phyloP scores from a whole-genome alignment of 495 filamentous ascomycete genomes.

The Penicillium angulare region DNA sequence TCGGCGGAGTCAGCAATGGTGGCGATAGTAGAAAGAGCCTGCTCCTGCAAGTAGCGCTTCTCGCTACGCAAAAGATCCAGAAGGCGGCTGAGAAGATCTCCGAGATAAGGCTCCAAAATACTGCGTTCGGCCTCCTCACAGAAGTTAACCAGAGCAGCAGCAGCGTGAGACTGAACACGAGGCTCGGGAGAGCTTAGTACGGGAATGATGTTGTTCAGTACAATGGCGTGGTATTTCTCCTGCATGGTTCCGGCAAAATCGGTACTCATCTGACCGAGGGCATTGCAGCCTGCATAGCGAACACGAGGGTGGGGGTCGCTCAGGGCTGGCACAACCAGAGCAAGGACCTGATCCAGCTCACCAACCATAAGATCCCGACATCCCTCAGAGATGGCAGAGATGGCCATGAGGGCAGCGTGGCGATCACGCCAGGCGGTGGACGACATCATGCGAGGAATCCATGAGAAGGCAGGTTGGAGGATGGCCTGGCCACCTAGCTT shows the following conservation, averaged over 20 bases:
- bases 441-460: conserved; percentile 97
- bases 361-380: conserved; percentile 95
- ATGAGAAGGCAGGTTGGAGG: conserved; percentile 89
- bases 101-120: conserved; percentile 90
- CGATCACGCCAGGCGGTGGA: conserved; percentile 93
- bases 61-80: conserved; percentile 81
- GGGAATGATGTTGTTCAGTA: conserved; percentile 87
- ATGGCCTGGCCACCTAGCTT: conserved; percentile 88
- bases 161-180: conserved; percentile 94
- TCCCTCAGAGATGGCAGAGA: conserved; percentile 97
- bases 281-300: conserved; percentile 97
- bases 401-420: conserved; percentile 97
- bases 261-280: conserved; percentile 99
- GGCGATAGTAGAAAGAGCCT: conserved; percentile 96
- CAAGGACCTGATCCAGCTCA: conserved; percentile 89
- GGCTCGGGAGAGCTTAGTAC: conserved; percentile 88
- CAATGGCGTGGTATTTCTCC: conserved; percentile 82
- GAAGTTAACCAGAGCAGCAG: conserved; percentile 97
- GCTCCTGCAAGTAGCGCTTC: conserved; percentile 96
- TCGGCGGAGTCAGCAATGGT: conserved; percentile 98
- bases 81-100: conserved; percentile 76
- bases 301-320: conserved; percentile 90
- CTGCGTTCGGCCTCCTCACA: conserved; percentile 97
- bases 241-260: conserved; percentile 99
- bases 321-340: conserved; percentile 90